Evolutionary conservation across 2,329 filamentous ascomycete genomes (phyloP), one percentile per base, ranked within the genome.

Genomic region (Arthroderma sp.): DNA sequence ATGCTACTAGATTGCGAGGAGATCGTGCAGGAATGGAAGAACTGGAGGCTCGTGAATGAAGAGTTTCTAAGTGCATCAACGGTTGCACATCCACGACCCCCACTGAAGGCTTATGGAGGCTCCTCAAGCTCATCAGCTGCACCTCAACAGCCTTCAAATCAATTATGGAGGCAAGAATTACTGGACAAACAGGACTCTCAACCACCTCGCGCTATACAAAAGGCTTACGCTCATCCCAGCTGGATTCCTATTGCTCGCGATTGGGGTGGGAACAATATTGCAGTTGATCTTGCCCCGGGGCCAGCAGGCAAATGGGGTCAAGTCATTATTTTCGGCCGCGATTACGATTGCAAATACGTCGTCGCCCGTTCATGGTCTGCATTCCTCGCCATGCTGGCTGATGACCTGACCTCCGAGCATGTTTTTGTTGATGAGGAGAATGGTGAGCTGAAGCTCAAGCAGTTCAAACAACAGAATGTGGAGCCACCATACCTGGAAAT

Each of bases 1-100:
- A 98, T 98, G 91, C 69, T 98, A 51, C 77, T 98, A 47, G 91
- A 98, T 63, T 96, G 91, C 59, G 91, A 98, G 64, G 91, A 98
- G 61, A 94, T 98, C 54, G 82, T 94, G 22, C 87, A 95, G 62
- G 91, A 98, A 62, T 96, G 89, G 85, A 83, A 85, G 56, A 93
- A 94, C 60, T 98, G 91, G 91, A 81, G 86, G 55, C 80, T 78
- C 50, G 91, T 98, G 50, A 94, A 94, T 59, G 80, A 89, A 47
- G 85, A 95, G 59, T 94, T 84, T 61, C 73, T 96, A 47, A 72
- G 77, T 36, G 72, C 78, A 34, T 61, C 78, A 32, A 59, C 63
- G 11, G 61, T 67, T 63, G 40, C 67, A 64, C 56, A 72, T 69
- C 52, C 70, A 61, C 60, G 80, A 66, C 78, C 83, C 4, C 80